Evolutionary conservation across 108 stramenopile genomes (phyloP), one percentile per base, ranked within the genome.

Genomic region (Skeletonema costatum): DNA sequence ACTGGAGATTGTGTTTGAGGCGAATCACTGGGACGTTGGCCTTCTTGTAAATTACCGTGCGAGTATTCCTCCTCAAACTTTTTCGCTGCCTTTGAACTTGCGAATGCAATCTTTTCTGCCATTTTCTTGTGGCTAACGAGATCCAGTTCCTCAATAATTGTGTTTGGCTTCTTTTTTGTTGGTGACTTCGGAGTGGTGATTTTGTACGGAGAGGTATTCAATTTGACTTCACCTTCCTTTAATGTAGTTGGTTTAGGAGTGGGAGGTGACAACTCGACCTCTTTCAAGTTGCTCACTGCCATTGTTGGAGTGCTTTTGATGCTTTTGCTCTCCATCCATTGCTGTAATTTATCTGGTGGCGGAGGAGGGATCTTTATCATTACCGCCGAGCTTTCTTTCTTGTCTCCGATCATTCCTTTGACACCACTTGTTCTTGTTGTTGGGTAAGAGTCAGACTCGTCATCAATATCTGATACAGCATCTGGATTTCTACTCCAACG

Each of bases 41-140:
- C 63, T 17, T 73, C 60, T 5, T 71, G 53, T 32, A 65, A 32
- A 17, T 65, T 46, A 1, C 51, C 48, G 32, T 71, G 69, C 56
- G 65, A 66, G 41, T 82, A 82, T 66, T 76, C 68, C 62, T 88
- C 77, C 56, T 90, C 89, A 56, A 90, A 87, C 31, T 82, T 82
- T 29, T 80, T 66, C 17, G 88, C 87, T 41, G 92, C 92, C 6
- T 87, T 88, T 13, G 83, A 85, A 62, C 87, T 89, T 17, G 92
- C 92, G 30, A 85, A 77, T 4, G 87, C 90, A 33, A 93, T 75
- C 68, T 86, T 90, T 66, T 93, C 90, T 1, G 88, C 91, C 77
- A 90, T 81, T 64, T 77, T 78, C 16, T 61, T 70, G 36, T 85
- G 75, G 60, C 75, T 71, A n/a, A 60, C 38, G 13, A 82, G 75